Evolutionary conservation across 257 asterid genomes (phyloP).

Genomic region (Eustoma russellianum): DNA sequence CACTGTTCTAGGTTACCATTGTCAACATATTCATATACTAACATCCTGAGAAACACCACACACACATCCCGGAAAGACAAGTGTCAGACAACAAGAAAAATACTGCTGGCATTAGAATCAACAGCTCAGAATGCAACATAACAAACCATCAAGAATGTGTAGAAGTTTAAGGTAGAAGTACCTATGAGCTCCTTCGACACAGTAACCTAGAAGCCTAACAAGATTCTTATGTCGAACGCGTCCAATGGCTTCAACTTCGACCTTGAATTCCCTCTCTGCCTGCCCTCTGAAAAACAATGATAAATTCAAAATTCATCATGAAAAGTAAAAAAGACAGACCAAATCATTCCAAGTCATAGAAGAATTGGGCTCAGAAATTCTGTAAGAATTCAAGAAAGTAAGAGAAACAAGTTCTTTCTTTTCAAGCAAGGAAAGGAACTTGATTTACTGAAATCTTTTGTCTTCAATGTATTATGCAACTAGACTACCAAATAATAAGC

Average conservation of each 20-base stretch:
- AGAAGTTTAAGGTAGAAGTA: slow-evolving; percentile 11
- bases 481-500: too few relatives aligned
- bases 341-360: too few relatives aligned
- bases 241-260: slow-evolving; percentile 90
- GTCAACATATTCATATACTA: slow-evolving; percentile 79
- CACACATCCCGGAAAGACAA: too few relatives aligned
- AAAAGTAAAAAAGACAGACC: not conserved
- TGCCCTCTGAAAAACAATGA: slow-evolving; percentile 53
- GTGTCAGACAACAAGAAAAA: too few relatives aligned
- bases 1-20: slow-evolving; percentile 90
- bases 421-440: too few relatives aligned
- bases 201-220: slow-evolving; percentile 85
- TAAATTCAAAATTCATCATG: not conserved
- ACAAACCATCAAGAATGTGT: not conserved
- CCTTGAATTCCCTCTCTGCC: slow-evolving; percentile 92
- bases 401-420: too few relatives aligned
- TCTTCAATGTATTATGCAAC: too few relatives aligned
- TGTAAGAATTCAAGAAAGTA: too few relatives aligned
- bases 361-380: too few relatives aligned
- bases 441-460: too few relatives aligned
- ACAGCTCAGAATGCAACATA: not conserved
- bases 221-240: slow-evolving; percentile 86
- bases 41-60: slow-evolving; percentile 43
- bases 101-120: not conserved
- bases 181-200: slow-evolving; percentile 97